A percentile compares a stretch with the other conserved stretches of the same genome.
phyloP scores from a whole-genome alignment of 805 yeast genomes.

The Metschnikowia gelsemii region DNA sequence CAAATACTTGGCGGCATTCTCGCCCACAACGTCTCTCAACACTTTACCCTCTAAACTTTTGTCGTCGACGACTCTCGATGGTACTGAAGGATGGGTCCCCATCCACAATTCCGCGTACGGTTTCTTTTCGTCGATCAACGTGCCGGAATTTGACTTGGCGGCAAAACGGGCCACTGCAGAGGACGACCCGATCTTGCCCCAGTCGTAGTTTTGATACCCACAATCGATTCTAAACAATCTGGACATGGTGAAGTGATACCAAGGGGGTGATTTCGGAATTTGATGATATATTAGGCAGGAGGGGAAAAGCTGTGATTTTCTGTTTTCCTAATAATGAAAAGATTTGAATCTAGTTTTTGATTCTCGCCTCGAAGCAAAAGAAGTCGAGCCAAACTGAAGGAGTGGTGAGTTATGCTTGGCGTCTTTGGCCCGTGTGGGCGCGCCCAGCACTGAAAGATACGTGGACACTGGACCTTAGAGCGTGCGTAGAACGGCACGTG shows the following conservation, averaged over 20 bases:
- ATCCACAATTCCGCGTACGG: slow-evolving; percentile 99
- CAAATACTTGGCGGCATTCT: slow-evolving; percentile 56
- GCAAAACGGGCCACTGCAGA: slow-evolving; percentile 93
- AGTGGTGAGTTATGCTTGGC: too few species aligned
- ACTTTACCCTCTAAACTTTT: slow-evolving; percentile 43
- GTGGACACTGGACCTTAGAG: too few species aligned
- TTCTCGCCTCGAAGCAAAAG: too few species aligned
- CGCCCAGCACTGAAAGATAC: too few species aligned
- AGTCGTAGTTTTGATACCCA: slow-evolving; percentile 79
- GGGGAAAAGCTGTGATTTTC: too few species aligned
- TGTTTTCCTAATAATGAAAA: not conserved
- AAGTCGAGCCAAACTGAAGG: too few species aligned
- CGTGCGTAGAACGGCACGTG: too few species aligned
- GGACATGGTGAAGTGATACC: slow-evolving; percentile 25
- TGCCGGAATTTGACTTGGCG: slow-evolving; percentile 58
- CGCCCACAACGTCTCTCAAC: slow-evolving; percentile 65
- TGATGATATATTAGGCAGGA: too few species aligned
- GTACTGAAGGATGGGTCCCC: slow-evolving; percentile 97
- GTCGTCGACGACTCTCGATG: slow-evolving; percentile 57
- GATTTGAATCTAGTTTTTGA: not conserved
- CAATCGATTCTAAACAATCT: slow-evolving; percentile 41
- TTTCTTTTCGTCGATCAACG: slow-evolving; percentile 63
- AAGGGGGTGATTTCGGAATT: not conserved
- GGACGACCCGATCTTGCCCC: slow-evolving; percentile 75
- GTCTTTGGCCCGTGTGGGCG: too few species aligned